A percentile compares a stretch with the other conserved stretches of the same genome.
These are phyloP conservation scores for Suhomyces kilbournensis DNA, from an alignment of 805 yeast species.

Conservation along the genomic window DNA sequence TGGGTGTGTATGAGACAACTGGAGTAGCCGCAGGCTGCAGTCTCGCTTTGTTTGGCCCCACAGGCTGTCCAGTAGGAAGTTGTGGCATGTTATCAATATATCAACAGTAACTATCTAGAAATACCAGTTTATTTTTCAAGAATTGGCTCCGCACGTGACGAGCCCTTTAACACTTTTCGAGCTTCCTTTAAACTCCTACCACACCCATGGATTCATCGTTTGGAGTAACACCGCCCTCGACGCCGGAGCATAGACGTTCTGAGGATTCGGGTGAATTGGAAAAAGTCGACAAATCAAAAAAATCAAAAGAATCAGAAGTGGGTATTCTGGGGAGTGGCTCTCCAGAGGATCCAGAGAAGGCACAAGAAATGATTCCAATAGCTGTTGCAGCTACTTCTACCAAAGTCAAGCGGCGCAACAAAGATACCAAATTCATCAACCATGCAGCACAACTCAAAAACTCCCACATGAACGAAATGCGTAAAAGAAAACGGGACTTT, in stretches of 20 bases:
- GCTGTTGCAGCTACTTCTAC: not conserved
- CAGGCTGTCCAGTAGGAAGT: slow-evolving; percentile 12
- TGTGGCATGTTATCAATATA: slow-evolving; percentile 15
- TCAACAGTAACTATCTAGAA: too few relatives aligned
- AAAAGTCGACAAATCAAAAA: too few relatives aligned
- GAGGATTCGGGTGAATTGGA: not conserved
- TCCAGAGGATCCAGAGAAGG: too few relatives aligned
- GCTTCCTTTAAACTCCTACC: not conserved
- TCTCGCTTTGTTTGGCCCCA: slow-evolving; percentile 24
- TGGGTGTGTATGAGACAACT: slow-evolving; percentile 40
- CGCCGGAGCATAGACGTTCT: not conserved
- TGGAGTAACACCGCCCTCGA: not conserved
- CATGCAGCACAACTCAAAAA: slow-evolving; percentile 26
- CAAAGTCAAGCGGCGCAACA: slow-evolving; percentile 23
- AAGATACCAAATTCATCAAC: slow-evolving; percentile 3
- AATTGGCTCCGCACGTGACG: not conserved
- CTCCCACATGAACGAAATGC: slow-evolving; percentile 32
- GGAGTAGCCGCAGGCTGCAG: slow-evolving; percentile 35
- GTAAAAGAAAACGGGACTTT: slow-evolving; percentile 34
- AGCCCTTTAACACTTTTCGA: not conserved
- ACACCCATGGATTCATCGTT: not conserved
- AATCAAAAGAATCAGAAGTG: not conserved
- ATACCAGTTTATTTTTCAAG: too few relatives aligned
- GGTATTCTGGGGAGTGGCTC: too few relatives aligned
- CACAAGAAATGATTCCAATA: too few relatives aligned